phyloP scores from a whole-genome alignment of 169 alveolate genomes.

The Eimeria praecox region DNA sequence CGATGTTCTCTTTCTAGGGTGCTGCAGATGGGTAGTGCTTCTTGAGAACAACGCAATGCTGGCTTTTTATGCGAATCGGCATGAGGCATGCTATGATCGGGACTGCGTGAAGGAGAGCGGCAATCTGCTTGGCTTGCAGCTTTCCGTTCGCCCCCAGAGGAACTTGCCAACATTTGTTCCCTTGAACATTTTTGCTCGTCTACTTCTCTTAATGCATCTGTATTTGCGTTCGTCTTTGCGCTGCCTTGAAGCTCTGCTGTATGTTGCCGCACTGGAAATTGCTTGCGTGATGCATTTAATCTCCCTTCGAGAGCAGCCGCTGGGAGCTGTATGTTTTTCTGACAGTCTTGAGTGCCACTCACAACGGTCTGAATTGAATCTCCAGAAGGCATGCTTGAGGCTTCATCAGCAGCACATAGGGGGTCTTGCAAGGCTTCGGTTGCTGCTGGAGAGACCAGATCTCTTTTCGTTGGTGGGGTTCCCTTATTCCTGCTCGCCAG shows the following conservation, averaged over 20 bases:
- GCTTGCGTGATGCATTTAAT: neutral
- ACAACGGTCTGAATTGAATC: neutral
- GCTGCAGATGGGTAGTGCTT: neutral
- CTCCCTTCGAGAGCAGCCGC: neutral
- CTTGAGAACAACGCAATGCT: neutral
- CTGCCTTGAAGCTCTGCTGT: neutral
- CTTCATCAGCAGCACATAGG: neutral
- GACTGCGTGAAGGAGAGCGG: constrained; percentile 5
- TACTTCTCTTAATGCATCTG: neutral
- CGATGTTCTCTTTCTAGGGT: neutral
- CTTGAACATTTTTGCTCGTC: neutral
- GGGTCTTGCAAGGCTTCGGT: neutral
- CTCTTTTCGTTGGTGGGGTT: neutral
- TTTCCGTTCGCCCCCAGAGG: neutral
- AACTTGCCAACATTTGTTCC: neutral
- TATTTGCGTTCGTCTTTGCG: too few species aligned
- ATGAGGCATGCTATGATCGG: neutral
- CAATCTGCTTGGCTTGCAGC: neutral
- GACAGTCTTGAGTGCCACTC: neutral
- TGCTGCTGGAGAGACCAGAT: neutral
- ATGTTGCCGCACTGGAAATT: neutral
- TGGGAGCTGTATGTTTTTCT: neutral
- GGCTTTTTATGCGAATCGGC: neutral
- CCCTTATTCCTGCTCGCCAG: neutral
- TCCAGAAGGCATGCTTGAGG: neutral